These are phyloP conservation scores for Rhododendron vialii DNA, from an alignment of 148 eudicot species.

Conservation along the genomic window DNA sequence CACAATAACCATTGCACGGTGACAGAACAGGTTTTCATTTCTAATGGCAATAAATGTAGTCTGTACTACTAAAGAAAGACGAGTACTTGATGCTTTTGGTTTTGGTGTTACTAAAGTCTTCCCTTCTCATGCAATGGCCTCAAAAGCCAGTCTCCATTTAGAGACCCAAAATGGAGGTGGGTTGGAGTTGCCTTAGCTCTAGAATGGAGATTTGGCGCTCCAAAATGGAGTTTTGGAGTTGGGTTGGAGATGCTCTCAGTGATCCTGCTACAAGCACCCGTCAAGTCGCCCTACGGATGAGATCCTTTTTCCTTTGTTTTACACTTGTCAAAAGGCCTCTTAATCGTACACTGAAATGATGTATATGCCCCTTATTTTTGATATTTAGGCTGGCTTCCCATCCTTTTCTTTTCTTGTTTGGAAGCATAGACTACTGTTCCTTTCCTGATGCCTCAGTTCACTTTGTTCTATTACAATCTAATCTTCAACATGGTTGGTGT, in stretches of 20 bases:
- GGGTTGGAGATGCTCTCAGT: not conserved
- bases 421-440: not conserved
- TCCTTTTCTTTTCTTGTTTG: not conserved
- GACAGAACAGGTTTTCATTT: not conserved
- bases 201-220: not conserved
- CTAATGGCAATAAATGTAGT: not conserved
- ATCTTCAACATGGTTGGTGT: slow-evolving; percentile 1
- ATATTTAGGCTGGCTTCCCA: not conserved
- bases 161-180: not conserved
- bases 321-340: not conserved
- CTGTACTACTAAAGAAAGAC: not conserved
- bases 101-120: not conserved
- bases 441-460: not conserved
- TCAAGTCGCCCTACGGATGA: not conserved
- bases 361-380: not conserved
- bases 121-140: not conserved
- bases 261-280: not conserved
- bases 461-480: not conserved
- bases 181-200: not conserved
- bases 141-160: not conserved
- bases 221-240: not conserved
- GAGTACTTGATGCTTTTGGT: not conserved
- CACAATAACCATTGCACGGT: not conserved
- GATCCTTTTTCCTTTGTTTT: not conserved
- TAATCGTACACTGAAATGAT: not conserved